Evolutionary conservation across 1,284 basidiomycete genomes (phyloP), one percentile per base, ranked within the genome.

Genomic region (Tilletia caries): DNA sequence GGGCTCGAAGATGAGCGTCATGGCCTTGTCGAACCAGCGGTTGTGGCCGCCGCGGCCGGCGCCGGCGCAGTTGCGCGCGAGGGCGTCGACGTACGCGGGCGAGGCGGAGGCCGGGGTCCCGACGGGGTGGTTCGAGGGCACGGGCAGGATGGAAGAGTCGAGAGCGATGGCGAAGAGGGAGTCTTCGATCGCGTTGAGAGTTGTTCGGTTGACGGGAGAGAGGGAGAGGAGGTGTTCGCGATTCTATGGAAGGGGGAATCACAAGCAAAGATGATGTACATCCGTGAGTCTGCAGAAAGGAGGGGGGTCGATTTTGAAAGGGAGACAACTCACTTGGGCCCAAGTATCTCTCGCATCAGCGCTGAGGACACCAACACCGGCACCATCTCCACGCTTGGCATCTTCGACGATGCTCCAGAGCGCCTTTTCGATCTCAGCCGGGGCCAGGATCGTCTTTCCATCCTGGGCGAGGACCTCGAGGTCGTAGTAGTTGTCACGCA

Each of bases 21-120:
- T 88, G 1, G 91, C 88, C 85, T 98, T 98, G 86, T 98, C 95
- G 83, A 91, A 93, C 89, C 93, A 97, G 60, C 95, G 87, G 81
- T 98, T 97, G 68, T 88, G 87, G 1, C 89, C 89, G 68, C 89
- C 89, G 71, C 86, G 84, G 8, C 91, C 89, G 0, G 86, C 86
- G 1, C 89, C 89, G 50, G 91, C 90, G 68, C 89, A 87, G 74
- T 91, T 90, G 77, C 89, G 89, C 20, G 96, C 87, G 79, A 95
- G 92, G 1, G 90, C 89, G 76, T 93, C 90, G 65, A 94, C 86
- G 64, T 79, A 89, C 85, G 20, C 88, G 86, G 79, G 87, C 86
- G 78, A 89, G 86, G 71, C 91, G 89, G 32, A 91, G 68, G 75
- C 75, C 13, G 74, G 69, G 10, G 70, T 72, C 29, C 58, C 58